Conservation (phyloP, 352 stramenopile genomes). For the Pythium phragmiticola region DNA sequence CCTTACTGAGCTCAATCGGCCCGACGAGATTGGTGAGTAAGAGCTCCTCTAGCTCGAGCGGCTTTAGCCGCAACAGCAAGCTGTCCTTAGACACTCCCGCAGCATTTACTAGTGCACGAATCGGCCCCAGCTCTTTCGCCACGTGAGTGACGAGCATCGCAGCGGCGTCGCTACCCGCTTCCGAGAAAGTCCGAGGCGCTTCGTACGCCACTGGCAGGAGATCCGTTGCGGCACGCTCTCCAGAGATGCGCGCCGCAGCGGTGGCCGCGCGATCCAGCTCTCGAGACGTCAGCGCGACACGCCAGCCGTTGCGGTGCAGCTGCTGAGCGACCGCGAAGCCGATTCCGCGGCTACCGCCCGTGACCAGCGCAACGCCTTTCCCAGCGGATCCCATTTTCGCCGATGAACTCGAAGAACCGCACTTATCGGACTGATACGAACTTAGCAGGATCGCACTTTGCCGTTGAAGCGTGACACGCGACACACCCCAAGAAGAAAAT, state of each 20-base stretch:
- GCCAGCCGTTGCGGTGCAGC: constrained; percentile 62
- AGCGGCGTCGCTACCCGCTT: constrained; percentile 19
- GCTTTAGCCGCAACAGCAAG: constrained; percentile 62
- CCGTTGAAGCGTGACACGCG: constrained; percentile 11
- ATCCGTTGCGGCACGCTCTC: background rate
- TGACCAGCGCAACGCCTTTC: constrained; percentile 54
- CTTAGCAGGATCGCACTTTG: constrained; percentile 16
- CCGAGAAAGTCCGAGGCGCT: constrained; percentile 32
- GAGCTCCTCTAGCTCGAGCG: constrained; percentile 63
- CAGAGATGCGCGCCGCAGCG: constrained; percentile 43
- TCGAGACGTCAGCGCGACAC: constrained; percentile 71
- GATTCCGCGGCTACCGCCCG: constrained; percentile 77
- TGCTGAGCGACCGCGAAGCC: constrained; percentile 68
- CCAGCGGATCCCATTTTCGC: constrained; percentile 7
- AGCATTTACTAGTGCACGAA: constrained; percentile 72
- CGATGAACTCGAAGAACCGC: background rate
- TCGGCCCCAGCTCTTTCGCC: constrained; percentile 32
- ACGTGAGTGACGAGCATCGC: constrained; percentile 46
- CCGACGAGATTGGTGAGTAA: constrained; percentile 77
- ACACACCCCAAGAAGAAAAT: constrained; percentile 28
- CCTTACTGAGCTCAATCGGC: constrained; percentile 71
- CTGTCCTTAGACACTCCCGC: constrained; percentile 69
- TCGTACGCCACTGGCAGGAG: constrained; percentile 64
- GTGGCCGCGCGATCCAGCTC: constrained; percentile 50
- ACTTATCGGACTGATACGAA: constrained; percentile 8